Evolutionary conservation across 495 filamentous ascomycete genomes (phyloP).

Genomic region (Daldinia concentrica): DNA sequence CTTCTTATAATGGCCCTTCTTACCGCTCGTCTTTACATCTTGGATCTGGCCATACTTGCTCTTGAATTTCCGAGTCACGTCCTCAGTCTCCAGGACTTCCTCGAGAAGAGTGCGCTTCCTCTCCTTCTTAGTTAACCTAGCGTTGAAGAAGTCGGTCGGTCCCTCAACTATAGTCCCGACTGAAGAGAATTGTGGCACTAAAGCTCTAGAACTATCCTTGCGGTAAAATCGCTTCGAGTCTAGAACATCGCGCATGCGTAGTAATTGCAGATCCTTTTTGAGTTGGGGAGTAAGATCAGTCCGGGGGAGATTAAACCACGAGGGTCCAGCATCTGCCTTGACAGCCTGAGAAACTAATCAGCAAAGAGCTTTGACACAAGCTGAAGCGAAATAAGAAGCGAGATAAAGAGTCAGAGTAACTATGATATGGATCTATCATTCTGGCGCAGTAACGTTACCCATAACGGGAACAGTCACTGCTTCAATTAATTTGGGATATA

Average conservation of each 20-base stretch:
- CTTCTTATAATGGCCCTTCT: constrained; percentile 48
- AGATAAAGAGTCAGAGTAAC: constrained; percentile 90
- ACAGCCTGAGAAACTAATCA: constrained; percentile 47
- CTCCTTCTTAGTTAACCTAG: constrained; percentile 83
- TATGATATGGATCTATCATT: constrained; percentile 83
- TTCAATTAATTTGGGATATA: constrained; percentile 57
- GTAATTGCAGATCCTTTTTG: constrained; percentile 84
- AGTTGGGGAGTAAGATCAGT: constrained; percentile 85
- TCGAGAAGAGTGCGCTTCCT: constrained; percentile 91
- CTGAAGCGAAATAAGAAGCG: constrained; percentile 17
- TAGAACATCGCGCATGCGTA: constrained; percentile 87
- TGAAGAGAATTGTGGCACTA: constrained; percentile 81
- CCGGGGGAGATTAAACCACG: constrained; percentile 85
- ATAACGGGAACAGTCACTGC: constrained; percentile 70
- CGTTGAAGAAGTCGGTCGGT: constrained; percentile 84
- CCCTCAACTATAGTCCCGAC: constrained; percentile 90
- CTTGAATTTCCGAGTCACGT: constrained; percentile 45
- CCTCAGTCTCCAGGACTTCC: constrained; percentile 76
- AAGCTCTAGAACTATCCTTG: constrained; percentile 70
- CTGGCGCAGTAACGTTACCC: constrained; percentile 71
- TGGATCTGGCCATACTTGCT: constrained; percentile 48
- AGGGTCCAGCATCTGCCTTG: constrained; percentile 58
- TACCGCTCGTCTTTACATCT: constrained; percentile 43
- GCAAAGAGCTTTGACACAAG: constrained; percentile 29
- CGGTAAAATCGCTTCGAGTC: constrained; percentile 94